Conservation (phyloP, 805 yeast species). For the Metschnikowia henanensis region DNA sequence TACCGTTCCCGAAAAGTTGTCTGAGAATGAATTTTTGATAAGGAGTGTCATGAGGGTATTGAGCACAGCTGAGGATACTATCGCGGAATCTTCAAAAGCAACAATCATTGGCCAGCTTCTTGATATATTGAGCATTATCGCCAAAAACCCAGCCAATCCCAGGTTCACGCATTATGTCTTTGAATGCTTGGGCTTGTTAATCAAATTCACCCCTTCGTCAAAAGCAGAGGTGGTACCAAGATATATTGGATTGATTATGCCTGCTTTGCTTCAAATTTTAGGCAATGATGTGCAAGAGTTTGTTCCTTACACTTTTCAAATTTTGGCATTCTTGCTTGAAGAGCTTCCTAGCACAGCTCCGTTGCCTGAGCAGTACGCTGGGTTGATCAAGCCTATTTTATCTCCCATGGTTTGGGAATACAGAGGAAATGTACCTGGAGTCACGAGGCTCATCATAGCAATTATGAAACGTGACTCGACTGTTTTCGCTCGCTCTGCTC, state of each 20-base stretch:
- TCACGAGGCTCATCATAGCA: conserved; percentile 74
- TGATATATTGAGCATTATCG: conserved; percentile 64
- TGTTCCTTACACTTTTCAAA: conserved; percentile 88
- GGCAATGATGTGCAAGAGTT: conserved; percentile 91
- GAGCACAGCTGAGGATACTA: conserved; percentile 66
- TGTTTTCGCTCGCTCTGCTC: conserved; percentile 34
- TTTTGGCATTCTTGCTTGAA: conserved; percentile 78
- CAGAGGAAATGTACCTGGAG: conserved; percentile 93
- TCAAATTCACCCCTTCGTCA: conserved; percentile 47
- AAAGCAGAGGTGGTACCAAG: conserved; percentile 17
- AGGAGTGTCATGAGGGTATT: conserved; percentile 83
- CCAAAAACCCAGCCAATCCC: conserved; percentile 94
- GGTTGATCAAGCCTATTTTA: conserved; percentile 75
- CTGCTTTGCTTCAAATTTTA: conserved; percentile 64
- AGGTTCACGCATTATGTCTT: conserved; percentile 87
- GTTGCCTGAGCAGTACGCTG: conserved; percentile 65
- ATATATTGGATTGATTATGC: conserved; percentile 57
- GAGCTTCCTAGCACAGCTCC: conserved; percentile 46
- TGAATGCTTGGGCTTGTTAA: conserved; percentile 79
- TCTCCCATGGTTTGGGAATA: conserved; percentile 95
- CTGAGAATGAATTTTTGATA: conserved; percentile 94
- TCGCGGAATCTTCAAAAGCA: conserved; percentile 43
- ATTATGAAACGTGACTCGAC: conserved; percentile 53
- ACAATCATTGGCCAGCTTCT: conserved; percentile 64
- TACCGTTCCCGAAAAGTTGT: conserved; percentile 79